phyloP scores from a whole-genome alignment of 345 rosid species.

The Rubroshorea leprosula region DNA sequence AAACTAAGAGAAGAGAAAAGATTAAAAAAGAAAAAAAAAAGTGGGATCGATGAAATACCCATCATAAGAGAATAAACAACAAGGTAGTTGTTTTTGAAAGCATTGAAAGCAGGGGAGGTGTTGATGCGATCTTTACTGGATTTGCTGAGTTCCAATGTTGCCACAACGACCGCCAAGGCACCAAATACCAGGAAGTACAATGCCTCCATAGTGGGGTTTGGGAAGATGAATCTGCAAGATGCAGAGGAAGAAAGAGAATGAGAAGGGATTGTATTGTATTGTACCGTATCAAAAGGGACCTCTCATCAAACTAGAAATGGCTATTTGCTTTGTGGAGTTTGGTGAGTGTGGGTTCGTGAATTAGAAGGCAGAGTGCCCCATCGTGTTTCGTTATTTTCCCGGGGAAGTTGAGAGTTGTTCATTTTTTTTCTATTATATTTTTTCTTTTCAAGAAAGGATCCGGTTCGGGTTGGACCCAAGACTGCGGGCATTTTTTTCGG shows the following conservation, averaged over 20 bases:
- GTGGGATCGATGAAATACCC: conserved; percentile 36
- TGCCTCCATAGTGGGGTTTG: conserved; percentile 63
- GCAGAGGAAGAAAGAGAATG: too few relatives aligned
- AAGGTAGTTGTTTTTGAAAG: conserved; percentile 85
- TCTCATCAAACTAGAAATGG: conserved; percentile 4
- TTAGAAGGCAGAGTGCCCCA: background rate
- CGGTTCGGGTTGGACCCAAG: too few relatives aligned
- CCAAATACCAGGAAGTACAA: conserved; percentile 68
- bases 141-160: conserved; percentile 66
- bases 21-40: conserved; percentile 4
- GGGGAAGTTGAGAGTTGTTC: background rate
- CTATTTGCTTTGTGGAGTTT: background rate
- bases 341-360: conserved; percentile 1
- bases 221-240: too few relatives aligned
- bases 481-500: too few relatives aligned
- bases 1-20: too few relatives aligned
- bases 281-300: background rate
- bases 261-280: too few relatives aligned
- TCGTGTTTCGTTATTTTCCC: conserved; percentile 3
- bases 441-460: too few relatives aligned
- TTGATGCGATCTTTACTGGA: conserved; percentile 62
- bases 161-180: conserved; percentile 54
- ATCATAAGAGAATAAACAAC: conserved; percentile 89
- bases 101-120: conserved; percentile 68
- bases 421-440: background rate